Evolutionary conservation across 176 grass and related monocot genomes (phyloP), one percentile per base, ranked within the genome.

Genomic region (Musa beccarii): DNA sequence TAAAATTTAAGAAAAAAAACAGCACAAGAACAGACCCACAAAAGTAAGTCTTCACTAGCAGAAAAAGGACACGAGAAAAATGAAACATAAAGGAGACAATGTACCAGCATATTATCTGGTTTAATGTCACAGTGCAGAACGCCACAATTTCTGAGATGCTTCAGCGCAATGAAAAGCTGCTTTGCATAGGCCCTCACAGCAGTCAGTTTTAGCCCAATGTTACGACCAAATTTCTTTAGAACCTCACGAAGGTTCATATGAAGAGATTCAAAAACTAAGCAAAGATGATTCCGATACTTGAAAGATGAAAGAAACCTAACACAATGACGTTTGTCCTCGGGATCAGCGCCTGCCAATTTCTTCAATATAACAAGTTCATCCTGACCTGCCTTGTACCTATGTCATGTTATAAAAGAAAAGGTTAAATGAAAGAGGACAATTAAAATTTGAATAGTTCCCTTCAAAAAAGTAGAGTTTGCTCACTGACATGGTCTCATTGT

Each of bases 281-380:
- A 99, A 85, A 99, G 91, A 95, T 99, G 96, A 86, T 99, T 99
- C 85, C 96, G 86, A 88, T 99, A 99, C 90, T 94, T 99, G 88
- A 99, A 99, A 87, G 90, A 94, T 80, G 85, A 99, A 85, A 94
- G 84, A 84, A 99, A 95, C 84, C 91, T 89, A 85, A 99, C 91
- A 6, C 90, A 94, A 65, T 99, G 96, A 26, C 91, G 88, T 69
- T 74, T 91, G 85, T 99, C 96, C 76, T 99, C 96, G 2, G 84
- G 96, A 76, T 99, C 96, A 25, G 77, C 91, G 70, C 83, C 88
- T 55, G 80, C 96, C 83, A 99, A 56, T 87, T 99, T 99, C 86
- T 95, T 90, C 85, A 99, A 78, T 85, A 99, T 92, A 68, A 92
- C 89, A 69, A 99, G 81, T 70, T 99, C 96, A 79, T 92, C 88